Base-by-base conservation (phyloP, 2,329 filamentous ascomycete genomes). In the Ophiosphaerella korrae region DNA sequence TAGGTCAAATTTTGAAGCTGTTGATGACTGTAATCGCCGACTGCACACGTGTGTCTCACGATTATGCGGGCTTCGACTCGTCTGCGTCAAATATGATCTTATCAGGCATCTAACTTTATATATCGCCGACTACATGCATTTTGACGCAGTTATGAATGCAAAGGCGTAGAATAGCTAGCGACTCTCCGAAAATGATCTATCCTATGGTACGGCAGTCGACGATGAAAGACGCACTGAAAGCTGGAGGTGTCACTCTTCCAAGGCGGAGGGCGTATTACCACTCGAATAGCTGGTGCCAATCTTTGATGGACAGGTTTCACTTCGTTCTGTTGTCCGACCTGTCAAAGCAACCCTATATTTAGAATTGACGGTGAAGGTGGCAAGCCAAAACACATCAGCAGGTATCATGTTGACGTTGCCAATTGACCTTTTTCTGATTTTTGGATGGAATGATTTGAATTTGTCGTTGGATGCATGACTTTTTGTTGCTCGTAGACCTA, bases 21-120 rank as follows among this genome's bases (percentile, higher is more conserved):
- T 45, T 2, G 43, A 45, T 38, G 16, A 24, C 43, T 32, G 43
- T 38, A 36, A 16, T 45, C 43, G 43, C 43, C 43, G 43, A 45
- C 43, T 38, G 14, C n/a, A 3, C 21, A 21, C 6, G 23, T 33
- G 29, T 43, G 29, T 34, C 24, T n/a, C n/a, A 29, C 39, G 12
- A 16, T 39, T 23, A 21, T 13, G 36, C 36, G 32, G 8, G 7
- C 42, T 3, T n/a, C 7, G 5, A 18, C 11, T 24, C 24, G 6
- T 21, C 12, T 9, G 31, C 12, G 18, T 23, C 23, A 44, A 18
- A 5, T 5, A n/a, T 35, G 31, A 14, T 35, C 14, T 42, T 7
- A 7, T 33, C 5, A 8, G 29, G 29, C 41, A 23, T 43, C 18
- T 12, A 43, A 16, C 26, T 9, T 21, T 26, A n/a, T 24, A 34